Evolutionary conservation across 2,329 filamentous ascomycete genomes (phyloP).

Genomic region (Calonectria pteridis): DNA sequence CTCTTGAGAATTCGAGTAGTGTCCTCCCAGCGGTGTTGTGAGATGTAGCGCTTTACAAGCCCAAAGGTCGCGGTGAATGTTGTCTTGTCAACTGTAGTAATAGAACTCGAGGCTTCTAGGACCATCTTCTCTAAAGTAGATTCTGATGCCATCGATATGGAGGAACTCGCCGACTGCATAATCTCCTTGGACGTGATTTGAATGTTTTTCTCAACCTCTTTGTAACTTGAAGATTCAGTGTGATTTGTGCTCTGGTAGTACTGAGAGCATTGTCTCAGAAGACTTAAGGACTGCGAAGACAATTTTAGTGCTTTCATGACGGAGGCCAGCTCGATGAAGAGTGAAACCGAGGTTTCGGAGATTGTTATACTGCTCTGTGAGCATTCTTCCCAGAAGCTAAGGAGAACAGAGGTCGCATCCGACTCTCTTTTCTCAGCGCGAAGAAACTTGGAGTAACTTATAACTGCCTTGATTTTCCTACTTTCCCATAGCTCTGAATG

Average conservation of each 20-base stretch:
- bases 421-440: neutral
- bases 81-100: neutral
- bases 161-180: neutral
- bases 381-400: neutral
- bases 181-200: constrained; percentile 3
- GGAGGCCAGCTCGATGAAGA: neutral
- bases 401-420: neutral
- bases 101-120: neutral
- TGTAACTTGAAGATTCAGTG: neutral
- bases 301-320: neutral
- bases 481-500: neutral
- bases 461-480: neutral
- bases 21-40: neutral
- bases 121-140: neutral
- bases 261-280: neutral
- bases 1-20: neutral
- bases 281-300: neutral
- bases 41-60: neutral
- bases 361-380: neutral
- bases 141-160: neutral
- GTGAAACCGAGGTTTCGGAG: neutral
- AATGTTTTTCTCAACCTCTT: neutral
- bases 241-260: constrained; percentile 3
- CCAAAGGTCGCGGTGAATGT: constrained; percentile 2
- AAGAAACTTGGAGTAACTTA: neutral